phyloP scores from a whole-genome alignment of 2,329 filamentous ascomycete genomes.

The Magnaporthiopsis poae region DNA sequence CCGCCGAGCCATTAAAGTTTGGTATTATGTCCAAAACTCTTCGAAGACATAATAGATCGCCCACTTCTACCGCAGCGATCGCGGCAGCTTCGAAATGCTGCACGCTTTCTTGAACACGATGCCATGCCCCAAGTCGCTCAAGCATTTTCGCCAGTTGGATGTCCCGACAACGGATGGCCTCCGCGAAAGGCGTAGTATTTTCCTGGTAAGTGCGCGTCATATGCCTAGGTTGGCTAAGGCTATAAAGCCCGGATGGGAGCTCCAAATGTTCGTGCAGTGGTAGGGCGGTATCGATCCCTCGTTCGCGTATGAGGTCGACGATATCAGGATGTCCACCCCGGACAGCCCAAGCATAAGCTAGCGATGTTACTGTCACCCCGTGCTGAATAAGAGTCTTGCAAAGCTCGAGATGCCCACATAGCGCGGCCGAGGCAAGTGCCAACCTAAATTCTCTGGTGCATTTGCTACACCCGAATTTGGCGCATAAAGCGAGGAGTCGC shows the following conservation, averaged over 20 bases:
- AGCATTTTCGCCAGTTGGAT: background rate
- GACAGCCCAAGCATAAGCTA: background rate
- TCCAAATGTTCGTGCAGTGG: too few relatives aligned
- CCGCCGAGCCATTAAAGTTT: too few relatives aligned
- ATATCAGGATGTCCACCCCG: background rate
- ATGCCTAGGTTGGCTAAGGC: background rate
- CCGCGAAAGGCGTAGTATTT: conserved; percentile 1
- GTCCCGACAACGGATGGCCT: background rate
- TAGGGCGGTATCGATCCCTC: background rate
- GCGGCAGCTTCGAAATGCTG: background rate
- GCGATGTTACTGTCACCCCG: background rate
- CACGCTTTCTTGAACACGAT: background rate
- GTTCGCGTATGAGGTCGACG: background rate
- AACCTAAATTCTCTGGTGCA: background rate
- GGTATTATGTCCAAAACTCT: too few relatives aligned
- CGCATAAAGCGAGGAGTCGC: background rate
- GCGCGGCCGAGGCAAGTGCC: background rate
- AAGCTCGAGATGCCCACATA: background rate
- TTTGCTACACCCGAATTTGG: background rate
- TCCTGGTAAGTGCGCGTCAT: background rate
- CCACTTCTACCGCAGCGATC: background rate
- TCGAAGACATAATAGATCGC: background rate
- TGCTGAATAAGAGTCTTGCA: background rate
- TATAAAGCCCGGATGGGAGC: background rate
- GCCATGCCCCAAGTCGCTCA: background rate